Conservation (phyloP, 495 filamentous ascomycete species). For the Lasiosphaeria miniovina region DNA sequence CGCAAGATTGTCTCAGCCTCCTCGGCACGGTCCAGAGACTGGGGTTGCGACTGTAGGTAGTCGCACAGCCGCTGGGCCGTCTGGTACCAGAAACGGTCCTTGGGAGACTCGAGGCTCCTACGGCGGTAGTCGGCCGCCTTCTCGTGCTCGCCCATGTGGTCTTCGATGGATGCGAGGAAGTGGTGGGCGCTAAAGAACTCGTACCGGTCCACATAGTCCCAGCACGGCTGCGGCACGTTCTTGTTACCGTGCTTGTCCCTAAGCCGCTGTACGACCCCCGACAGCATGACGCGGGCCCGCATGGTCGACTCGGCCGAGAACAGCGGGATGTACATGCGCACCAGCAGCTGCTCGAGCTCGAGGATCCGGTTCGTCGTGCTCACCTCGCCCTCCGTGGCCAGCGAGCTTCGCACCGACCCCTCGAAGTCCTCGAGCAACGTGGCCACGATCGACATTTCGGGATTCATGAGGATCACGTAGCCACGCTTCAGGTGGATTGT, state of each 20-base stretch:
- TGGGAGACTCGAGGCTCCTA: slow-evolving; percentile 18
- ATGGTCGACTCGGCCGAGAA: slow-evolving; percentile 14
- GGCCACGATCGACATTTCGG: slow-evolving; percentile 11
- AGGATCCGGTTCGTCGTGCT: slow-evolving; percentile 23
- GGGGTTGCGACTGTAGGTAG: slow-evolving; percentile 11
- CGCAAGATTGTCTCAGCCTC: no score
- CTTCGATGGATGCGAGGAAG: slow-evolving; percentile 29
- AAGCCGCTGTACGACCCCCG: slow-evolving; percentile 7
- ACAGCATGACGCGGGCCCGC: slow-evolving; percentile 19
- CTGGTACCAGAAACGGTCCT: slow-evolving; percentile 32
- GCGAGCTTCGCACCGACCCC: background rate
- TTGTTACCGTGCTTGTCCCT: slow-evolving; percentile 7
- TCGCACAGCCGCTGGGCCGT: slow-evolving; percentile 23
- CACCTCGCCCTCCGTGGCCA: slow-evolving; percentile 11
- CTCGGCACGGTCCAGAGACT: no score
- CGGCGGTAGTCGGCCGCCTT: slow-evolving; percentile 12
- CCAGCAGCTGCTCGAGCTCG: slow-evolving; percentile 26
- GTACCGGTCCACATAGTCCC: slow-evolving; percentile 27
- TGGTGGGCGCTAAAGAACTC: slow-evolving; percentile 27
- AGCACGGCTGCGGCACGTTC: background rate
- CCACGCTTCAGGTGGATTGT: slow-evolving; percentile 35
- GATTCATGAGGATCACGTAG: slow-evolving; percentile 28
- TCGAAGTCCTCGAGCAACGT: slow-evolving; percentile 20
- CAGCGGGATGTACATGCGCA: slow-evolving; percentile 31
- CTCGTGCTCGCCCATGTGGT: slow-evolving; percentile 14